Base-by-base conservation (phyloP, 176 grass and related monocot species). In the Rhynchospora breviuscula region DNA sequence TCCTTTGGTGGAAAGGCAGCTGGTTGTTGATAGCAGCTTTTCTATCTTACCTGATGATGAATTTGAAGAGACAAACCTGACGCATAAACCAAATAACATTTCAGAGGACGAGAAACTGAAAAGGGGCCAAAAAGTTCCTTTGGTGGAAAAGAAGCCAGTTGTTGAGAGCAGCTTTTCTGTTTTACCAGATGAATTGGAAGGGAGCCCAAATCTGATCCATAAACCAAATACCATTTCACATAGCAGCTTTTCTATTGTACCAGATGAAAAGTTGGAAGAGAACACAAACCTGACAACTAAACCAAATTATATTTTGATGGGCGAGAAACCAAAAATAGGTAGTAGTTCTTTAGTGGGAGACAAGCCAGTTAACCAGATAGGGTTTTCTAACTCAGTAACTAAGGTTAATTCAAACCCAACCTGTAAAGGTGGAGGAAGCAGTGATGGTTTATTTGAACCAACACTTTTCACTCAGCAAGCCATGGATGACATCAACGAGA, bases 401-500 rank as follows among this genome's bases (percentile, higher is more conserved):
- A 61, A 83, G 77, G 72, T 59, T 63, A 84, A 80, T 61, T 51
- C 11, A 23, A 89, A 33, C 21, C 79, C 31, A 45, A 53, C 88
- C 25, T 66, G 35, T 78, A 90, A 90, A 77, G 49, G 49, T 26
- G 49, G 49, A 77, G 90, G 21, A 45, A 67, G 60, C 44, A 78
- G 80, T 17, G 67, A 65, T 83, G 92, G 77, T 84, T 74, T 98
- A n/a, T 98, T 91, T 89, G 96, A 98, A 87, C 92, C 95, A 17
- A 98, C 93, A 69, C 86, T 87, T 82, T 93, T 90, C 63, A 98
- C 95, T 29, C 86, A 80, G 0, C 86, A 93, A 58, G 96, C 94
- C 23, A 91, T 98, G 96, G 87, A 85, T 1, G 93, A 98, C 67
- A 93, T 98, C 59, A 95, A 95, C 73, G 89, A 91, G 63, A 89